Evolutionary conservation across 164 flowering plant species (phyloP).

Genomic region (Brasenia schreberi): DNA sequence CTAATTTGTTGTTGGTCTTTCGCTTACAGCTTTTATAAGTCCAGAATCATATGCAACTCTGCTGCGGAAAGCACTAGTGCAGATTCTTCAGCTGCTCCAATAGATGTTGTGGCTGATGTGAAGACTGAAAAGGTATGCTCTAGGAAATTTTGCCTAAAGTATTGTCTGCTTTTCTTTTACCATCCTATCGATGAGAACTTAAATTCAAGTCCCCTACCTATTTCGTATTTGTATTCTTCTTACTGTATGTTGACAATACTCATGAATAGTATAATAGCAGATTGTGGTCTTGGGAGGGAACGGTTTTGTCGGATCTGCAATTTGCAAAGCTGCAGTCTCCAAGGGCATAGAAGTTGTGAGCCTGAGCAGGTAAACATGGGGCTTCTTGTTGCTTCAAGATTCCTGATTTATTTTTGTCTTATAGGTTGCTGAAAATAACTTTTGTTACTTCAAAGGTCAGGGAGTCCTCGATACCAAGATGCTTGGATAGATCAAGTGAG

Average conservation of each 20-base stretch:
- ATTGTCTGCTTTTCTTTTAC: background rate
- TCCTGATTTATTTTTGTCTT: background rate
- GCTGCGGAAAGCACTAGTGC: slow-evolving; percentile 35
- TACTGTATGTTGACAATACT: background rate
- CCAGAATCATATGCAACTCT: slow-evolving; percentile 43
- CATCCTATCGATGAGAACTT: no score
- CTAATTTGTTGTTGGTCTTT: background rate
- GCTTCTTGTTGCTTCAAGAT: background rate
- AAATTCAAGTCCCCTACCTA: background rate
- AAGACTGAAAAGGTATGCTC: slow-evolving; percentile 56
- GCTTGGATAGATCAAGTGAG: slow-evolving; percentile 90
- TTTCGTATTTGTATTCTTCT: background rate
- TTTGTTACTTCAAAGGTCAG: slow-evolving; percentile 46
- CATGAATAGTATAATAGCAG: slow-evolving; percentile 19
- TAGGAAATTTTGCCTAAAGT: background rate
- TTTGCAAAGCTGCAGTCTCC: slow-evolving; percentile 92
- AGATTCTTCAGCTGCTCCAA: slow-evolving; percentile 31
- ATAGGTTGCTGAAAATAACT: background rate
- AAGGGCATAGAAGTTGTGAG: slow-evolving; percentile 82
- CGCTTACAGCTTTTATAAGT: slow-evolving; percentile 20
- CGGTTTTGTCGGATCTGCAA: slow-evolving; percentile 96
- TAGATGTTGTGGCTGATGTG: slow-evolving; percentile 78
- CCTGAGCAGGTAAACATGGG: slow-evolving; percentile 58
- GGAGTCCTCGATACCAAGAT: slow-evolving; percentile 55
- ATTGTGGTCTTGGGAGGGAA: slow-evolving; percentile 91